phyloP scores from a whole-genome alignment of 2,329 filamentous ascomycete genomes.

The Cladosporium velox region DNA sequence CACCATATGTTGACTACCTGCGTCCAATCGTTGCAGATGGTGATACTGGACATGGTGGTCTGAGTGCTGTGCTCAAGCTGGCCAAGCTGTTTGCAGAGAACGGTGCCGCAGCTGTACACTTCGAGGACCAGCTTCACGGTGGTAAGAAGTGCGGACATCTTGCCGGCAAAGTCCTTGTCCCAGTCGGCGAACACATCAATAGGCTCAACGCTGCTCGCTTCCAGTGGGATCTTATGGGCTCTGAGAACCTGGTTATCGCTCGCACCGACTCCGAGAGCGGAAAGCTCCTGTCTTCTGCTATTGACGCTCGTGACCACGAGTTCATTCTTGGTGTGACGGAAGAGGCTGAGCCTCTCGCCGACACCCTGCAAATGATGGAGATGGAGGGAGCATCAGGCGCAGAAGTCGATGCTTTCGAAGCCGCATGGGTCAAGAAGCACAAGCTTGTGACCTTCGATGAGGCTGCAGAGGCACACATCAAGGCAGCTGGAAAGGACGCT shows the following conservation, averaged over 20 bases:
- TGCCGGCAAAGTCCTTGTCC: conserved; percentile 93
- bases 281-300: conserved; percentile 82
- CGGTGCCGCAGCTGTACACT: conserved; percentile 92
- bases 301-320: conserved; percentile 94
- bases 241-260: conserved; percentile 91
- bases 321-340: conserved; percentile 89
- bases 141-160: conserved; percentile 98
- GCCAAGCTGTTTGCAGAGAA: conserved; percentile 98
- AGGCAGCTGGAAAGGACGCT: conserved; percentile 34
- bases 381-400: conserved; percentile 70
- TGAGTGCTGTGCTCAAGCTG: conserved; percentile 91
- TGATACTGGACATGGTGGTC: conserved; percentile 89
- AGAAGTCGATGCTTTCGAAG: conserved; percentile 85
- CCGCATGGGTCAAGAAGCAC: conserved; percentile 83
- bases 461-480: conserved; percentile 50
- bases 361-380: conserved; percentile 90
- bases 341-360: conserved; percentile 76
- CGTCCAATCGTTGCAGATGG: conserved; percentile 95
- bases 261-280: conserved; percentile 95
- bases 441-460: conserved; percentile 90
- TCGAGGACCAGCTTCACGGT: conserved; percentile 96
- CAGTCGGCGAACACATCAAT: conserved; percentile 94
- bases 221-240: conserved; percentile 98
- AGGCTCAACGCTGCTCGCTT: conserved; percentile 87
- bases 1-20: conserved; percentile 87